phyloP scores from a whole-genome alignment of 441 rosid species.

The Kokia cookei region DNA sequence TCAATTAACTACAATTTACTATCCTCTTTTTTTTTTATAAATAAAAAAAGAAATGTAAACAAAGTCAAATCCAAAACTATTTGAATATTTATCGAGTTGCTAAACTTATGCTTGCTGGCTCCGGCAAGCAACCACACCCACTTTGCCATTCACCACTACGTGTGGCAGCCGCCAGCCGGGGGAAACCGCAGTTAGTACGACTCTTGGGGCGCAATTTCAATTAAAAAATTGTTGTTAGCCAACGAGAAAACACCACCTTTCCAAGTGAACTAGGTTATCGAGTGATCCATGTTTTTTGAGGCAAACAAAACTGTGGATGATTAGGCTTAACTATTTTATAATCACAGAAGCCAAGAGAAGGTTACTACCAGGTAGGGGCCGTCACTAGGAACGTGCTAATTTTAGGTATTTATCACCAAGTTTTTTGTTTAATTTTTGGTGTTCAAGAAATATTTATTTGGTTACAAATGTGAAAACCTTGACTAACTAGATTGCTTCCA shows the following conservation, averaged over 20 bases:
- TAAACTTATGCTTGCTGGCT: constrained; percentile 17
- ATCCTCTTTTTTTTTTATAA: too few relatives aligned
- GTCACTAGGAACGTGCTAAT: not conserved
- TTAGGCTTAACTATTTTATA: not conserved
- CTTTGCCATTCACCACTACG: not conserved
- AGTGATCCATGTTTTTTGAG: not conserved
- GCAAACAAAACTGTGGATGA: not conserved
- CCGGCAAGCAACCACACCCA: constrained; percentile 18
- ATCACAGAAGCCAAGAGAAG: not conserved
- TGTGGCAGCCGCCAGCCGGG: not conserved
- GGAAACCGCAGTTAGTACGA: not conserved
- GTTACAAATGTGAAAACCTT: constrained; percentile 10
- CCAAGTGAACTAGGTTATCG: not conserved
- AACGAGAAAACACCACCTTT: not conserved
- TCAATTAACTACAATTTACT: too few relatives aligned
- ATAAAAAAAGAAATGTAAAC: not conserved
- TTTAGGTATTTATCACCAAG: not conserved
- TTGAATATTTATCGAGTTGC: constrained; percentile 33
- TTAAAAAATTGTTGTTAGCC: not conserved
- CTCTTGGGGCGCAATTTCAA: not conserved
- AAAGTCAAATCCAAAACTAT: constrained; percentile 27
- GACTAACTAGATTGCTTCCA: constrained; percentile 1
- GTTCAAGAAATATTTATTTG: not conserved
- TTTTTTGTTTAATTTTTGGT: not conserved
- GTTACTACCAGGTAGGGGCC: not conserved